These are phyloP conservation scores for Wallacemonas collosoma DNA, from an alignment of 208 protist genomes.

Conservation along the genomic window DNA sequence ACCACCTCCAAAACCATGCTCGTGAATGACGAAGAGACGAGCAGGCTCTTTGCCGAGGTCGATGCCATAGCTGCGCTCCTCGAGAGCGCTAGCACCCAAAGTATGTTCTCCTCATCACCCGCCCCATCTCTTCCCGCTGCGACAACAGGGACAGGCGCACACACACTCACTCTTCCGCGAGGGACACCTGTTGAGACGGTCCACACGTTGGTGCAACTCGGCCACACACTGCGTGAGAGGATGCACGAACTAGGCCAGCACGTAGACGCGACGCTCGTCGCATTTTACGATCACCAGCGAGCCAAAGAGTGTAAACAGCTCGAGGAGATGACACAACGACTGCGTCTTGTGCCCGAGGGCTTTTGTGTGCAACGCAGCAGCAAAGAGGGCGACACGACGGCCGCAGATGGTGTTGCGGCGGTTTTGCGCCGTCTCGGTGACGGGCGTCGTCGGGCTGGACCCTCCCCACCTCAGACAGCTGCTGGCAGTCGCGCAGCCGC, in stretches of 20 bases:
- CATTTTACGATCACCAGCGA: conserved; percentile 69
- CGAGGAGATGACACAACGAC: conserved; percentile 16
- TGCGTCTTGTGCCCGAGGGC: conserved; percentile 22
- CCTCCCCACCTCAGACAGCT: too few relatives aligned
- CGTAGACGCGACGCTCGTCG: conserved; percentile 50
- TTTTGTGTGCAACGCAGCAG: neutral
- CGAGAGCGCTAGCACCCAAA: neutral
- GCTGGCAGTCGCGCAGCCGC: too few relatives aligned
- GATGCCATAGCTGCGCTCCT: neutral
- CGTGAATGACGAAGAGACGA: conserved; percentile 1
- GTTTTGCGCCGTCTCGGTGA: conserved; percentile 4
- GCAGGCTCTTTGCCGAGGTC: neutral
- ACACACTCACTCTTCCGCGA: neutral
- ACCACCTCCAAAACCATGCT: neutral
- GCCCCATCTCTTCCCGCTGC: neutral
- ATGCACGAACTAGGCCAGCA: conserved; percentile 26
- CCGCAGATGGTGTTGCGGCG: neutral
- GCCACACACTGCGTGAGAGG: conserved; percentile 30
- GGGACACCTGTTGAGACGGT: conserved; percentile 23
- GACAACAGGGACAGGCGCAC: neutral
- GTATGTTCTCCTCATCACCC: neutral
- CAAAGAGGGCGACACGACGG: neutral
- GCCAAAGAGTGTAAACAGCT: conserved; percentile 34
- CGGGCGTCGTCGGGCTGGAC: neutral
- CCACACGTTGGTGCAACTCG: conserved; percentile 33